Base-by-base conservation (phyloP, 73 alveolate genomes). In the Paramecium sonneborni region DNA sequence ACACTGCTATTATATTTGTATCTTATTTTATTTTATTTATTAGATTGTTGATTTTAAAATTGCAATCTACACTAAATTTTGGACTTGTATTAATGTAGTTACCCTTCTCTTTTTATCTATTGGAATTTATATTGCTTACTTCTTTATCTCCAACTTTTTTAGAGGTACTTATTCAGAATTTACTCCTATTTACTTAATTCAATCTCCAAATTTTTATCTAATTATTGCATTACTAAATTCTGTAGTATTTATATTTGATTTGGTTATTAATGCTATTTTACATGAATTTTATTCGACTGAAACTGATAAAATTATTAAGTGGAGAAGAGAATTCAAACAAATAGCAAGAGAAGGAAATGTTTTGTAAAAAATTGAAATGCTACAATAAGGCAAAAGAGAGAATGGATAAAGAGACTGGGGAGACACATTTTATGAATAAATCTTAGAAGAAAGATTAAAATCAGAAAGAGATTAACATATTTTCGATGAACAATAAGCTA, bases 1-100 rank as follows among this genome's bases (percentile, higher is more conserved):
- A 93, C 79, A 95, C 97, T 14, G 87, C 95, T 3, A 86, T 95
- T 37, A 94, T 94, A 56, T 57, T 93, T 26, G 95, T 95, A 88
- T 76, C 12, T 14, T 69, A 9, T 39, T 39, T 21, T 3, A 1
- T 4, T n/a, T 69, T 34, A 58, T 57, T 74, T 21, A 67, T 10
- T 82, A 92, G 95, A 88, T 85, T 24, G 95, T 94, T 18, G 92
- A 92, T 46, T 18, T 86, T 56, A 95, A 95, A 85, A 76, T 95
- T 39, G 88, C 95, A 85, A 67, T 93, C 0, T 93, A 35, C 26
- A 82, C 86, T 69, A 91, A 94, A 72, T 76, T 68, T 82, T 94
- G 82, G 93, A 92, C 95, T 11, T 18, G 23, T 55, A 56, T 90
- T 39, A 95, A 85, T 57, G 38, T 94, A 76, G 12, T 95, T 32